Conservation (phyloP, 768 basidiomycete species). For the Tremella yokohamensis region DNA sequence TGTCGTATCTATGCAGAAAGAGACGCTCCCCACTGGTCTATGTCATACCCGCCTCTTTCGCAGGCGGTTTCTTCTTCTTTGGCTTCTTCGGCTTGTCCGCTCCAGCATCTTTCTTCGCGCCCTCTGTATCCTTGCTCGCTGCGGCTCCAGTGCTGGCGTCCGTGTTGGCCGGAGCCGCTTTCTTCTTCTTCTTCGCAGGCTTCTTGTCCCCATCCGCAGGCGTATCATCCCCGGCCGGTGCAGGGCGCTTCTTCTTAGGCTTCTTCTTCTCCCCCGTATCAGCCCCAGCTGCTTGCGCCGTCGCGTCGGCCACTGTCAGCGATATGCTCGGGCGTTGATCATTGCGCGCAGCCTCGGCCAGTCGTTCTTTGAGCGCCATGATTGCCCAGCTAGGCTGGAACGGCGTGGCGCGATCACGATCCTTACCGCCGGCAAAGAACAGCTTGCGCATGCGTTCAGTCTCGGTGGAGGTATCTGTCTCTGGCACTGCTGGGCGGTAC, state of each 20-base stretch:
- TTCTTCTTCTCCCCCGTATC: conserved; percentile 23
- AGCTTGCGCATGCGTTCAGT: conserved; percentile 35
- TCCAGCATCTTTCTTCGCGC: conserved; percentile 8
- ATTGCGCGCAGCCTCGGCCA: conserved; percentile 12
- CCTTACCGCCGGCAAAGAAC: conserved; percentile 23
- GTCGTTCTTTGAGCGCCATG: conserved; percentile 29
- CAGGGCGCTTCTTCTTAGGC: conserved; percentile 31
- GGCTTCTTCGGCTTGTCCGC: conserved; percentile 19
- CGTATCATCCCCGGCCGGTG: conserved; percentile 16
- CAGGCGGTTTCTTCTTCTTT: conserved; percentile 19
- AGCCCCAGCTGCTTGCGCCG: background rate
- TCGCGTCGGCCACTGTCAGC: background rate
- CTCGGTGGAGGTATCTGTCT: conserved; percentile 8
- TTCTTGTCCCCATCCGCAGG: conserved; percentile 21
- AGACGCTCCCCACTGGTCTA: background rate
- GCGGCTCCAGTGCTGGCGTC: no score
- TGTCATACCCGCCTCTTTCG: background rate
- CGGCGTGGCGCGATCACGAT: conserved; percentile 15
- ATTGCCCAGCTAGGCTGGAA: conserved; percentile 43
- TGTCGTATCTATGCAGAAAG: background rate
- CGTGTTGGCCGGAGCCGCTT: background rate
- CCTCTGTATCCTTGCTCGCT: background rate
- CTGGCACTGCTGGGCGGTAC: conserved; percentile 12
- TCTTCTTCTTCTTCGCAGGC: conserved; percentile 28
- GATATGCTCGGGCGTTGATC: background rate